Evolutionary conservation across 495 filamentous ascomycete species (phyloP).

Genomic region (Aspergillus baeticus): DNA sequence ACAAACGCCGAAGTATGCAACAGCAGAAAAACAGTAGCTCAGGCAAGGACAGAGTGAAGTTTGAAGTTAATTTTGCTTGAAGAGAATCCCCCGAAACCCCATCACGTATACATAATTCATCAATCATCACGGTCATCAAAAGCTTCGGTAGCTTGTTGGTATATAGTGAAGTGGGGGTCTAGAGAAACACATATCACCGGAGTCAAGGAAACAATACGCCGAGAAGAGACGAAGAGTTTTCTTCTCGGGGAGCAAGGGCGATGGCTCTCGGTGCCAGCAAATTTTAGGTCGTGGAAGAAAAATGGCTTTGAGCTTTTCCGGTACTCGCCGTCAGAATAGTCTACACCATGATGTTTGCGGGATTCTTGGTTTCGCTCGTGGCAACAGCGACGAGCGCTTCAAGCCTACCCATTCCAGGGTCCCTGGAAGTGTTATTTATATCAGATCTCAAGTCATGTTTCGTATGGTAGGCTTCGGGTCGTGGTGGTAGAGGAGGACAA

Average conservation of each 20-base stretch:
- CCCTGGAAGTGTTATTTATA: conserved; percentile 26
- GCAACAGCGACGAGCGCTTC: conserved; percentile 89
- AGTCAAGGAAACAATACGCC: background rate
- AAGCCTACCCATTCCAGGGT: conserved; percentile 64
- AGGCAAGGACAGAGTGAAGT: conserved; percentile 21
- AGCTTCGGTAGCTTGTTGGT: conserved; percentile 17
- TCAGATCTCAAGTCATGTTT: conserved; percentile 34
- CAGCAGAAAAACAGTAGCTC: conserved; percentile 14
- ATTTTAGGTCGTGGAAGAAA: background rate
- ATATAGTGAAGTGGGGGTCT: conserved; percentile 18
- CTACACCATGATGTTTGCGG: conserved; percentile 44
- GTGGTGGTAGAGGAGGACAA: conserved; percentile 36
- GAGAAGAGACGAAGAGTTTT: background rate
- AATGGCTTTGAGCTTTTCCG: conserved; percentile 4
- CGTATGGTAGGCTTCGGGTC: conserved; percentile 35
- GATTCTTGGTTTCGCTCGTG: conserved; percentile 72
- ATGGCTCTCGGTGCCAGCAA: background rate
- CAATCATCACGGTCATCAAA: conserved; percentile 44
- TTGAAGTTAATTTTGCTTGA: conserved; percentile 18
- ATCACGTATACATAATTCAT: conserved; percentile 41
- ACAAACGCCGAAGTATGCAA: conserved; percentile 40
- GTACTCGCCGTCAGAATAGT: background rate
- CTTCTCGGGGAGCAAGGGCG: background rate
- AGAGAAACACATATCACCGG: conserved; percentile 20
- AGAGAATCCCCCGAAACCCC: conserved; percentile 21